Percentiles rank a stretch among this genome's conserved stretches.
These are phyloP conservation scores for Murraya koenigii DNA, from an alignment of 345 rosid species.

Conservation along the genomic window DNA sequence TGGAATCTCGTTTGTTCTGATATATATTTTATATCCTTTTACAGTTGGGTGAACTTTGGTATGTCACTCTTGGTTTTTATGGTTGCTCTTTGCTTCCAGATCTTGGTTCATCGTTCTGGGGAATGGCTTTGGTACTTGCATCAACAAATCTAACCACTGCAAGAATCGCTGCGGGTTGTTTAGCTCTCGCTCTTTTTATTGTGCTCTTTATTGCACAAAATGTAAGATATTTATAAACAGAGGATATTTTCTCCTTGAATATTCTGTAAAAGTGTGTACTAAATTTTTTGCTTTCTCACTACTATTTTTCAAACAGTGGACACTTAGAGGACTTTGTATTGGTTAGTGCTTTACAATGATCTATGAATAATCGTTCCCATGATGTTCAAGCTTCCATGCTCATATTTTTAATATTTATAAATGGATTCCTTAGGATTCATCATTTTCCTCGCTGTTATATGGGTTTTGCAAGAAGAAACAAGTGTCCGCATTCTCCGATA, in stretches of 20 bases:
- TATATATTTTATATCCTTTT: background rate
- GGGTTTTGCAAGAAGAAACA: constrained; percentile 91
- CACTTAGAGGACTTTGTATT: constrained; percentile 88
- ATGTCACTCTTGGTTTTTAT: constrained; percentile 1
- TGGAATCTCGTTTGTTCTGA: background rate
- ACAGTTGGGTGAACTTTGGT: background rate
- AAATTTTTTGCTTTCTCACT: constrained; percentile 7
- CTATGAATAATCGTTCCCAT: constrained; percentile 2
- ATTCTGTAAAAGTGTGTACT: constrained; percentile 7
- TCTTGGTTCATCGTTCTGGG: constrained; percentile 99
- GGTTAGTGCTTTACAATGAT: constrained; percentile 41
- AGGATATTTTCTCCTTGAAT: constrained; percentile 6
- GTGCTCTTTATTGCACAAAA: constrained; percentile 90
- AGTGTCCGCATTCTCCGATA: constrained; percentile 76
- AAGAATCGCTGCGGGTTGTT: constrained; percentile 90
- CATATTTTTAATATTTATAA: background rate
- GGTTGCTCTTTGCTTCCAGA: constrained; percentile 41
- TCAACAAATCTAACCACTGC: constrained; percentile 84
- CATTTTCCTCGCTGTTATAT: constrained; percentile 66
- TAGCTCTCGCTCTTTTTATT: constrained; percentile 67
- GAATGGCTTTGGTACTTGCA: constrained; percentile 94
- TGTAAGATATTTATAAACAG: constrained; percentile 42
- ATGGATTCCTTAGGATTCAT: constrained; percentile 66
- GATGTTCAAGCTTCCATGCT: background rate
- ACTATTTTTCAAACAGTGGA: constrained; percentile 62